These are phyloP conservation scores for Lumnitzera littorea DNA, from an alignment of 345 rosid species.

Conservation along the genomic window DNA sequence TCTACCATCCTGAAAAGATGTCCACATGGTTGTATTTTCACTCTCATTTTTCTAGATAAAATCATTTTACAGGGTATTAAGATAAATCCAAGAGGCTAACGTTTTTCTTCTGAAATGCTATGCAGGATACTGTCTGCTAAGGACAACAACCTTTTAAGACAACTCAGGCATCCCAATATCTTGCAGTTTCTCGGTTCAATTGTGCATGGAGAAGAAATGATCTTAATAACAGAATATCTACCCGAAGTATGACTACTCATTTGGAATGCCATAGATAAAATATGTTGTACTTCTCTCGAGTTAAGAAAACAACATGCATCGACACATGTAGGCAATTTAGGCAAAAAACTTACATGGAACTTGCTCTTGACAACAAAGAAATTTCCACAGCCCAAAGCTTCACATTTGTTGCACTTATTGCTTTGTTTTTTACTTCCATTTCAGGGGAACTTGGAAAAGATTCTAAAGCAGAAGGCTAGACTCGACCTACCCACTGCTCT, in stretches of 20 bases:
- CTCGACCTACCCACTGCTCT: constrained; percentile 40
- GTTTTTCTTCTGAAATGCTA: constrained; percentile 1
- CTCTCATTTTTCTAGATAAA: not conserved
- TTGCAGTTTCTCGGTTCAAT: constrained; percentile 62
- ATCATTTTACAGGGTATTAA: not conserved
- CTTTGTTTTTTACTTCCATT: not conserved
- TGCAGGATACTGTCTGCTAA: constrained; percentile 50
- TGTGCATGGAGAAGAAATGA: constrained; percentile 47
- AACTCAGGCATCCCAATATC: constrained; percentile 61
- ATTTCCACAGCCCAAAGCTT: not conserved
- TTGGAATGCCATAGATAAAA: not conserved
- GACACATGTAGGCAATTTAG: not conserved
- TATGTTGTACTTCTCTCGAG: no score
- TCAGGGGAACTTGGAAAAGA: constrained; percentile 37
- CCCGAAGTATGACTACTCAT: constrained; percentile 27
- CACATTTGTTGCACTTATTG: not conserved
- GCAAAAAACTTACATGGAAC: not conserved
- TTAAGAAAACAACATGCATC: no score
- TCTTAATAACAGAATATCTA: constrained; percentile 45
- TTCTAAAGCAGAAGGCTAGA: constrained; percentile 22
- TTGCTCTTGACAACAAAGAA: no score
- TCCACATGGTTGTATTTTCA: constrained; percentile 6
- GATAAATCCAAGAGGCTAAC: constrained; percentile 1
- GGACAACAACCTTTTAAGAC: constrained; percentile 40
- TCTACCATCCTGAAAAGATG: constrained; percentile 31